phyloP scores from a whole-genome alignment of 2,329 filamentous ascomycete species.

The Stagonosporopsis tanaceti region DNA sequence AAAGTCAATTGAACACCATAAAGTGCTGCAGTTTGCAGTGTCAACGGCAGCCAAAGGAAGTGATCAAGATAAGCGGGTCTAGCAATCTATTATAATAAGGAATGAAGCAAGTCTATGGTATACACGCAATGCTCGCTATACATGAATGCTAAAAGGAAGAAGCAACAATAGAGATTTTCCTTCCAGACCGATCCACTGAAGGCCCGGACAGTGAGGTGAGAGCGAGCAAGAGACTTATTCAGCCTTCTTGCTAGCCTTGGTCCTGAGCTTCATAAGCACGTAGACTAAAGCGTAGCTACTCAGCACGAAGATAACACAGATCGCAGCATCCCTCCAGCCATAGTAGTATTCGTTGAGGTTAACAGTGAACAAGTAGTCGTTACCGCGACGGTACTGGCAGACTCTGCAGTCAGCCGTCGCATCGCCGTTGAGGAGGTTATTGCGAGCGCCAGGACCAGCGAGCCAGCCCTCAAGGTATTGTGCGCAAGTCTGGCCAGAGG shows the following conservation, averaged over 20 bases:
- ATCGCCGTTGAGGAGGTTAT: constrained; percentile 60
- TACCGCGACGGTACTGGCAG: constrained; percentile 66
- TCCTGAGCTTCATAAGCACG: constrained; percentile 53
- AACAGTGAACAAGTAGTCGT: constrained; percentile 67
- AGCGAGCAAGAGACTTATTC: constrained; percentile 26
- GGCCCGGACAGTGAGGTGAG: background rate
- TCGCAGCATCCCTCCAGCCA: constrained; percentile 72
- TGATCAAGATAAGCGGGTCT: background rate
- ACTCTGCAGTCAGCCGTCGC: constrained; percentile 65
- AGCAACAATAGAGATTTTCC: background rate
- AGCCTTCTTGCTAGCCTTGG: constrained; percentile 53
- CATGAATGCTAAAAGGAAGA: background rate
- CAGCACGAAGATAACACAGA: constrained; percentile 64
- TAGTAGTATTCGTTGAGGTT: constrained; percentile 69
- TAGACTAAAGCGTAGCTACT: constrained; percentile 63
- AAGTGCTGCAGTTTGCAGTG: no score
- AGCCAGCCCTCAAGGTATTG: constrained; percentile 66
- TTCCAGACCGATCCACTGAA: no score
- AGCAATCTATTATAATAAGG: background rate
- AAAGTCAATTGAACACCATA: no score
- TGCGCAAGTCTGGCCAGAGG: constrained; percentile 62
- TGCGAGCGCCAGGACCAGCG: constrained; percentile 52
- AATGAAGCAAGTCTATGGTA: background rate
- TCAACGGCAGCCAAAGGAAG: no score
- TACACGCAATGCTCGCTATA: background rate